Evolutionary conservation across 441 rosid species (phyloP).

Genomic region (Gossypium gossypioides): DNA sequence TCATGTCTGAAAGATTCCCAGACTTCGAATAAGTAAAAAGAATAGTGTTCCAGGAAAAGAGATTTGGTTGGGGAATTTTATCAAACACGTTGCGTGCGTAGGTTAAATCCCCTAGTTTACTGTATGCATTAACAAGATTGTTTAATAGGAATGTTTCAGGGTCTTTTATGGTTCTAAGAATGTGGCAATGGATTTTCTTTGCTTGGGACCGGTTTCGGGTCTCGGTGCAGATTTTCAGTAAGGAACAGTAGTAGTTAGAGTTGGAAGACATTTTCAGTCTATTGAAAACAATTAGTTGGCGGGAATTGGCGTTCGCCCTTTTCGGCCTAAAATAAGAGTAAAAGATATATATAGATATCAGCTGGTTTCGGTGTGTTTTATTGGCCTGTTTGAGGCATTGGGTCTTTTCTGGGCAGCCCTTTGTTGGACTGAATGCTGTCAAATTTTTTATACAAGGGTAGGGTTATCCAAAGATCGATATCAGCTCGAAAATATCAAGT

Average conservation of each 20-base stretch:
- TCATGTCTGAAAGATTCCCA: constrained; percentile 45
- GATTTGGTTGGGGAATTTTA: constrained; percentile 45
- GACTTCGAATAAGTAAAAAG: constrained; percentile 68
- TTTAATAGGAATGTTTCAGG: constrained; percentile 55
- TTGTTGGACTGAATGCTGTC: neutral
- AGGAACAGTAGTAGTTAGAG: constrained; percentile 41
- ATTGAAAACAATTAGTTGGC: constrained; percentile 18
- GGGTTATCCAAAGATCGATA: too few species aligned
- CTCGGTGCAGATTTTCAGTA: constrained; percentile 52
- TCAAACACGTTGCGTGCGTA: constrained; percentile 70
- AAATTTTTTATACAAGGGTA: too few species aligned
- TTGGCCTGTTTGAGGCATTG: neutral
- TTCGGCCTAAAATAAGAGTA: neutral
- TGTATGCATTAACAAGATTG: constrained; percentile 40
- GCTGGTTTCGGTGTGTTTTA: neutral
- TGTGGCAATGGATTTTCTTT: constrained; percentile 57
- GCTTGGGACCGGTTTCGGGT: constrained; percentile 31
- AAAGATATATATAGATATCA: neutral
- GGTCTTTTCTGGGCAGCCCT: neutral
- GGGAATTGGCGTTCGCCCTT: constrained; percentile 17
- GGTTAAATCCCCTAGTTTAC: constrained; percentile 27
- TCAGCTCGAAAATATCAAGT: too few species aligned
- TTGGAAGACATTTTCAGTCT: constrained; percentile 27
- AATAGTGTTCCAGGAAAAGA: constrained; percentile 71
- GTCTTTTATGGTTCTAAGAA: constrained; percentile 34